phyloP scores from a whole-genome alignment of 2,329 filamentous ascomycete species.

The Fusarium virguliforme region DNA sequence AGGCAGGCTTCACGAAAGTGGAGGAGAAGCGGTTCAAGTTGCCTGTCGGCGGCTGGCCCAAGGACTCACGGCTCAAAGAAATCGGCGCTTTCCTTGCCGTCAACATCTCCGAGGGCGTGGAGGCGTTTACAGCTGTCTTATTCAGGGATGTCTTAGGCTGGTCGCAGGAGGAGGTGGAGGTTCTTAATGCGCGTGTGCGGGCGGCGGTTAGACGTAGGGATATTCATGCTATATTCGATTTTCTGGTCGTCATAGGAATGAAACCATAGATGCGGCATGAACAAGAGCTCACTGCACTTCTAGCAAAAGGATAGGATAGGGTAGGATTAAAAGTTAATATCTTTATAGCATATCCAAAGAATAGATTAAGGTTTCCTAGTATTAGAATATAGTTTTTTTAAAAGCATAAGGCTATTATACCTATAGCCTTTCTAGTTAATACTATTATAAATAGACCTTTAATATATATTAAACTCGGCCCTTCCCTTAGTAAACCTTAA shows the following conservation, averaged over 20 bases:
- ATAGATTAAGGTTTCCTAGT: too few species aligned
- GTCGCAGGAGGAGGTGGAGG: slow-evolving; percentile 62
- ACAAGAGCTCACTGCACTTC: too few species aligned
- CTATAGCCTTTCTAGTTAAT: too few species aligned
- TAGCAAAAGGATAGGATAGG: too few species aligned
- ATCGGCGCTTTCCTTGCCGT: slow-evolving; percentile 58
- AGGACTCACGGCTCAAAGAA: slow-evolving; percentile 45
- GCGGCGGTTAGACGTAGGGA: slow-evolving; percentile 44
- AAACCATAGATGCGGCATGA: too few species aligned
- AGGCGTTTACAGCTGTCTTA: slow-evolving; percentile 58
- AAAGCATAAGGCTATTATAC: too few species aligned
- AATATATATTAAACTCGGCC: too few species aligned
- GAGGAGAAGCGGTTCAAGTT: slow-evolving; percentile 54
- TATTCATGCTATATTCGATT: slow-evolving; percentile 55
- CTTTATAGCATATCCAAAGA: too few species aligned
- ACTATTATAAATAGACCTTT: too few species aligned
- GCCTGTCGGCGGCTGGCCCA: slow-evolving; percentile 59
- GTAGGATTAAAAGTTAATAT: too few species aligned
- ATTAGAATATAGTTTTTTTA: too few species aligned
- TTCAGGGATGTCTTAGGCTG: slow-evolving; percentile 59
- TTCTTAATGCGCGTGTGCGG: slow-evolving; percentile 51
- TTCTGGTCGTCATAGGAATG: slow-evolving; percentile 53
- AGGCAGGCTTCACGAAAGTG: slow-evolving; percentile 58
- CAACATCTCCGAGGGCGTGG: slow-evolving; percentile 58
- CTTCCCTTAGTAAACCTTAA: too few species aligned